Base-by-base conservation (phyloP, 2,329 filamentous ascomycete genomes). In the Colletotrichum cordylinicola region DNA sequence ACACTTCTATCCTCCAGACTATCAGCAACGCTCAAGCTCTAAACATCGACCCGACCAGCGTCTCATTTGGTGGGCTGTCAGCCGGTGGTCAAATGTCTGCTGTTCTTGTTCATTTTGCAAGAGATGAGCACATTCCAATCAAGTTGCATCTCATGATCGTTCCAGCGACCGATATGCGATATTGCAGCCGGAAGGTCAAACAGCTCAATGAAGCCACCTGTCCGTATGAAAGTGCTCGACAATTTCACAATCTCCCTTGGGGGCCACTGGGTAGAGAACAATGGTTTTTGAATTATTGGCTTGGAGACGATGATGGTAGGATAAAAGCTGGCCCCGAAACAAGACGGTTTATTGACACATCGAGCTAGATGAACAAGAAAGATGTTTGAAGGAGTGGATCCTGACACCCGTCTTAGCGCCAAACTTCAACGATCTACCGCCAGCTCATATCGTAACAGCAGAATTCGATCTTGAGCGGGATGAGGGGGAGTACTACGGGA, bases 381-480 rank as follows among this genome's bases (percentile, higher is more conserved):
- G 12, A 5, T 39, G 37, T 8, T 37, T 72, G 13, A 33, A 74
- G 3, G 21, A 74, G 7, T 74, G 72, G 67, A 66, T n/a, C 6
- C 39, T 72, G 2, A 72, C 72, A 4, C 72, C 72, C 1, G 79
- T 84, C 0, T 69, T 81, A 4, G 81, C 83, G 8, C 78, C 78
- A 7, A 79, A 79, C 15, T 81, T 84, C 18, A 33, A 71, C 4
- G 70, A 78, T 8, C 65, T 84, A 12, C 80, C 82, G 0, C 80
- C 77, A 2, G 82, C 82, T 2, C 80, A 84, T 13, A 80, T 85
- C 10, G 71, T 85, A 43, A 84, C 83, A 2, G 83, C 83, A 3
- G 83, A 84, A 64, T 83, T 84, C 70, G 83, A 85, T 67, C 69
- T 83, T 8, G 77, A 83, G 67, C 78, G 84, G n/a, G 83, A 85